These are phyloP conservation scores for Lipomyces spencermartinsiae DNA, from an alignment of 805 yeast genomes.

Conservation along the genomic window DNA sequence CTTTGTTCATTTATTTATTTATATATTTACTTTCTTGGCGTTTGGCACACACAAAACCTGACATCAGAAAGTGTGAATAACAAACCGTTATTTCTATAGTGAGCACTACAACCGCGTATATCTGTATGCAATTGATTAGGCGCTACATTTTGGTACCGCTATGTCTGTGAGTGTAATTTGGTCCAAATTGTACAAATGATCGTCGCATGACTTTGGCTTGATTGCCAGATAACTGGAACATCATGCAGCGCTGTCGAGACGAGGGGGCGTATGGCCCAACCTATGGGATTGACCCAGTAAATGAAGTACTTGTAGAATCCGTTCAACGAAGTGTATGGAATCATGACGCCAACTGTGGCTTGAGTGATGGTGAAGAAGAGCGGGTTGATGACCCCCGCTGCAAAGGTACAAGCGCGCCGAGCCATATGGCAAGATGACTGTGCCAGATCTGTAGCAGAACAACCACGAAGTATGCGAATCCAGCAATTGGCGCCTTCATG, in stretches of 20 bases:
- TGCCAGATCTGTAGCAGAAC: slow-evolving; percentile 26
- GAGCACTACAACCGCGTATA: too few species aligned
- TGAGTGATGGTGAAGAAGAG: slow-evolving; percentile 65
- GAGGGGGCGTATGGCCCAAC: slow-evolving; percentile 65
- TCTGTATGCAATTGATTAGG: too few species aligned
- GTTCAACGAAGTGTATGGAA: slow-evolving; percentile 58
- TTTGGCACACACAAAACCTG: too few species aligned
- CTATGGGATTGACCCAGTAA: slow-evolving; percentile 73
- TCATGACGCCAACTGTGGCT: slow-evolving; percentile 80
- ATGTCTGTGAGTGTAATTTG: too few species aligned
- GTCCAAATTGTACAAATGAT: too few species aligned
- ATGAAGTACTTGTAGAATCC: slow-evolving; percentile 79
- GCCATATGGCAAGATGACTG: slow-evolving; percentile 53
- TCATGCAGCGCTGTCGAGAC: slow-evolving; percentile 63
- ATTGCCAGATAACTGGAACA: slow-evolving; percentile 52
- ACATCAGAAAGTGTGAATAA: too few species aligned
- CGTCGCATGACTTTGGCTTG: too few species aligned
- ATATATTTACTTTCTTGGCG: too few species aligned
- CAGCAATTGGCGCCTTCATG: slow-evolving; percentile 55
- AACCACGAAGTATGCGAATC: slow-evolving; percentile 52
- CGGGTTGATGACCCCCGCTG: slow-evolving; percentile 60
- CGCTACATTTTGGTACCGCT: too few species aligned
- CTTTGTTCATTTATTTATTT: not conserved
- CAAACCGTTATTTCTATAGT: too few species aligned
- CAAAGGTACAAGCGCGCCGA: slow-evolving; percentile 48